Conservation (phyloP, 495 filamentous ascomycete species). For the Aspergillus asperescens region DNA sequence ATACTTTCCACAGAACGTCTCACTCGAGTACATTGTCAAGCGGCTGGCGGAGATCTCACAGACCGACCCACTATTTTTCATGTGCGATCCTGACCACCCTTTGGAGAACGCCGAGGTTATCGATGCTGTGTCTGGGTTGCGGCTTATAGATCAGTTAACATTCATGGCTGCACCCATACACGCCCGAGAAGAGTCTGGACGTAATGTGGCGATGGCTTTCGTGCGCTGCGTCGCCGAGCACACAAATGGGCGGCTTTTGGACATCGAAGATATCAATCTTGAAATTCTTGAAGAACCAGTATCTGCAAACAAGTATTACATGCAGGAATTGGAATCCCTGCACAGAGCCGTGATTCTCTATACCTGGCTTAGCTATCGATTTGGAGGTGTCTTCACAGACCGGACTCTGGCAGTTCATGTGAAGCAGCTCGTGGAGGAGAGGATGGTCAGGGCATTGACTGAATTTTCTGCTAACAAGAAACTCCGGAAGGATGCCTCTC, state of each 20-base stretch:
- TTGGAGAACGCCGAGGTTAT: slow-evolving; percentile 64
- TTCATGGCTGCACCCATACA: slow-evolving; percentile 66
- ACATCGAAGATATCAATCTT: slow-evolving; percentile 58
- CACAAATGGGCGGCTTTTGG: slow-evolving; percentile 56
- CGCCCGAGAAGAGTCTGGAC: slow-evolving; percentile 15
- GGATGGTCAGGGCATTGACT: slow-evolving; percentile 63
- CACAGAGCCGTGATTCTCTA: slow-evolving; percentile 82
- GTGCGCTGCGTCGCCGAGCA: slow-evolving; percentile 64
- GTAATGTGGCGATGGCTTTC: slow-evolving; percentile 49
- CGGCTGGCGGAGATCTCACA: slow-evolving; percentile 61
- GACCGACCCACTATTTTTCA: slow-evolving; percentile 60
- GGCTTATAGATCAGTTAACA: slow-evolving; percentile 63
- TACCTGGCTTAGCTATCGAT: slow-evolving; percentile 73
- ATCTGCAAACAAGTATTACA: slow-evolving; percentile 43
- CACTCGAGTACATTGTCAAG: slow-evolving; percentile 70
- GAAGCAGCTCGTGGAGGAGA: slow-evolving; percentile 71
- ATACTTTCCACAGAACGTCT: slow-evolving; percentile 71
- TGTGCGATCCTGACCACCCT: slow-evolving; percentile 57
- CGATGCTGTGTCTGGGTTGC: slow-evolving; percentile 57
- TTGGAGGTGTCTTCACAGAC: slow-evolving; percentile 72
- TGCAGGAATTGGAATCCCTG: slow-evolving; percentile 63
- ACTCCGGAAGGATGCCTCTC: slow-evolving; percentile 39
- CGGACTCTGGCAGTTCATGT: slow-evolving; percentile 72
- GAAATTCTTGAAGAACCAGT: slow-evolving; percentile 58
- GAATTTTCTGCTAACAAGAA: slow-evolving; percentile 49